Conservation (phyloP, 495 filamentous ascomycete genomes). For the Hamigera avellanea region DNA sequence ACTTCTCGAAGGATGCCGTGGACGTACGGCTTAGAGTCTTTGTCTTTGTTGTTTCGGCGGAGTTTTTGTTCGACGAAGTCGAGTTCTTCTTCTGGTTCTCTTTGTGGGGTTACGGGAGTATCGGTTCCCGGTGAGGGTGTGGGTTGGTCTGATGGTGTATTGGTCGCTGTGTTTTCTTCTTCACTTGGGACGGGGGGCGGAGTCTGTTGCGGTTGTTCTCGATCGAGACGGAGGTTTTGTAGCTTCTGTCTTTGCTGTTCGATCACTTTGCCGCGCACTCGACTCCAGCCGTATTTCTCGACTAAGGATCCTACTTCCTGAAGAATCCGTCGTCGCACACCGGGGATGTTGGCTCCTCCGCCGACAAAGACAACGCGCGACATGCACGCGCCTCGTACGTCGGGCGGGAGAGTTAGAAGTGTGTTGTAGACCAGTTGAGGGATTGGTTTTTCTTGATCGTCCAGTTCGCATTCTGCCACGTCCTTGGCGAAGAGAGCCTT, state of each 20-base stretch:
- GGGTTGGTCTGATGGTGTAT: conserved; percentile 4
- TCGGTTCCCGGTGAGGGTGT: conserved; percentile 4
- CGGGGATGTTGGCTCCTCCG: conserved; percentile 67
- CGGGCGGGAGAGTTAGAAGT: conserved; percentile 65
- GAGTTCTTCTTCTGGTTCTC: conserved; percentile 32
- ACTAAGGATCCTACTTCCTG: conserved; percentile 58
- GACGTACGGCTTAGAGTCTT: conserved; percentile 29
- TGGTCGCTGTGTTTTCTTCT: conserved; percentile 11
- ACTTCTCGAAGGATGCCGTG: conserved; percentile 60
- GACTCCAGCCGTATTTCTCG: conserved; percentile 62
- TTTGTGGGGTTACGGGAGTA: conserved; percentile 22
- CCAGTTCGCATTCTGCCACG: conserved; percentile 43
- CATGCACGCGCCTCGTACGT: conserved; percentile 78
- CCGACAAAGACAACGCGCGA: conserved; percentile 81
- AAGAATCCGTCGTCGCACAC: conserved; percentile 69
- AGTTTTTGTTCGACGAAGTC: conserved; percentile 58
- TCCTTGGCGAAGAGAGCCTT: conserved; percentile 55
- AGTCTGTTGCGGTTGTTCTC: background rate
- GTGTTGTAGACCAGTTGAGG: conserved; percentile 61
- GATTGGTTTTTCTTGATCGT: conserved; percentile 76
- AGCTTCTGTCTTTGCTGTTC: conserved; percentile 43
- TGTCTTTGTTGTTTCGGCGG: conserved; percentile 33
- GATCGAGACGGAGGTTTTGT: conserved; percentile 29
- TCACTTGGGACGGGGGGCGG: too few relatives aligned
- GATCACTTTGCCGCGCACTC: conserved; percentile 49